Percentiles rank a stretch among this genome's conserved stretches.
phyloP scores from a whole-genome alignment of 2,329 filamentous ascomycete genomes.

The Aspergillus sp. region DNA sequence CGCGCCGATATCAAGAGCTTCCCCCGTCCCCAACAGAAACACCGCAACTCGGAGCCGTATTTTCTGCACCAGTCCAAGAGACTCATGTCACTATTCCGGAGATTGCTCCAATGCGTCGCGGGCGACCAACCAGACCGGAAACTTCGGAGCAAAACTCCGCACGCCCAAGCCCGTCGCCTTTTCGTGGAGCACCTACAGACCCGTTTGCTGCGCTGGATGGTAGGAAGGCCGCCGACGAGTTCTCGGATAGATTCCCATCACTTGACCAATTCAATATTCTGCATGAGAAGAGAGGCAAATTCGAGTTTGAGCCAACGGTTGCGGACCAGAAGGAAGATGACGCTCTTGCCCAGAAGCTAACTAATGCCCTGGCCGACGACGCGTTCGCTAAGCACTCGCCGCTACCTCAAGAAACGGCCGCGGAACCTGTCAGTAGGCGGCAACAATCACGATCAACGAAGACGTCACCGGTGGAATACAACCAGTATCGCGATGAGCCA shows the following conservation, averaged over 20 bases:
- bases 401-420: slow-evolving; percentile 29
- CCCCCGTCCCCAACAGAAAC: slow-evolving; percentile 56
- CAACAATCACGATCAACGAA: slow-evolving; percentile 25
- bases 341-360: slow-evolving; percentile 64
- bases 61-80: slow-evolving; percentile 70
- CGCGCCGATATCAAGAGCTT: slow-evolving; percentile 60
- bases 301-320: slow-evolving; percentile 71
- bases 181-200: slow-evolving; percentile 69
- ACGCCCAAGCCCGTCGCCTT: slow-evolving; percentile 67
- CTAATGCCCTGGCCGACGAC: slow-evolving; percentile 78
- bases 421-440: slow-evolving; percentile 26
- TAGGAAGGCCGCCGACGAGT: slow-evolving; percentile 66
- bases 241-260: slow-evolving; percentile 82
- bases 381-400: slow-evolving; percentile 63
- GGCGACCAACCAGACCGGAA: slow-evolving; percentile 62
- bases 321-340: slow-evolving; percentile 44
- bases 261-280: slow-evolving; percentile 90
- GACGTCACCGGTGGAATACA: slow-evolving; percentile 22
- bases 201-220: slow-evolving; percentile 89
- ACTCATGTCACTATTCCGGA: slow-evolving; percentile 74
- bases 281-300: slow-evolving; percentile 79
- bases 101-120: slow-evolving; percentile 90
- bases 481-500: slow-evolving; percentile 23
- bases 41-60: slow-evolving; percentile 74
- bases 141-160: slow-evolving; percentile 46